Base-by-base conservation (phyloP, 495 filamentous ascomycete genomes). In the Xylaria flabelliformis region DNA sequence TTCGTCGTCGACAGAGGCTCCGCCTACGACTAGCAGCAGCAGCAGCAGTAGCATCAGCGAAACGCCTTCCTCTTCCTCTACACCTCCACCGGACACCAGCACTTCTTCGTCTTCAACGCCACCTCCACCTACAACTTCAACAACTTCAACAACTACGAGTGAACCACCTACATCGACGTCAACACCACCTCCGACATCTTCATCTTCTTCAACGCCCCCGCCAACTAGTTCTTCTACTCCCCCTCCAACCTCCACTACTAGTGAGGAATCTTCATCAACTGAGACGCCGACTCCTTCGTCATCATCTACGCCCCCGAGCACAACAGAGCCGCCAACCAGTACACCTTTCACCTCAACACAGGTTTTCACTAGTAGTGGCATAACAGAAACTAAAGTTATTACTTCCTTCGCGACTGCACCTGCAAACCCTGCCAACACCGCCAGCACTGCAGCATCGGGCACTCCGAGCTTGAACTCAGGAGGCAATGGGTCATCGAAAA, bases 281-380 rank as follows among this genome's bases (percentile, higher is more conserved):
- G 72, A 74, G 42, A 24, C 77, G 10, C 61, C 69, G 10, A 5
- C 73, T 19, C 58, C 75, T 24, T 32, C 68, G 42, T 73, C 80
- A 39, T 68, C 80, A 34, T 68, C 64, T n/a, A 21, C 44, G 7
- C 13, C 64, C 26, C 12, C 70, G 13, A 56, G 10, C 21, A 34
- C 55, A 17, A 59, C 69, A 17, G 21, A 51, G 4, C 6, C 51
- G 4, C 6, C 51, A 68, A 55, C 55, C 8, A 67, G 24, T 24
- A 55, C 58, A 13, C 26, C 73, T 32, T 42, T 74, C 41, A 66
- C 79, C 72, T 81, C 84, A 55, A 81, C 63, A 69, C 70, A 82
- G 6, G 79, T 76, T 46, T 63, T 76, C 19, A 78, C 76, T 41
- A 70, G 82, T 24, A 83, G 78, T 59, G 75, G 78, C 2, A 84